phyloP scores from a whole-genome alignment of 169 alveolate species.

The Amoebophrya sp. region DNA sequence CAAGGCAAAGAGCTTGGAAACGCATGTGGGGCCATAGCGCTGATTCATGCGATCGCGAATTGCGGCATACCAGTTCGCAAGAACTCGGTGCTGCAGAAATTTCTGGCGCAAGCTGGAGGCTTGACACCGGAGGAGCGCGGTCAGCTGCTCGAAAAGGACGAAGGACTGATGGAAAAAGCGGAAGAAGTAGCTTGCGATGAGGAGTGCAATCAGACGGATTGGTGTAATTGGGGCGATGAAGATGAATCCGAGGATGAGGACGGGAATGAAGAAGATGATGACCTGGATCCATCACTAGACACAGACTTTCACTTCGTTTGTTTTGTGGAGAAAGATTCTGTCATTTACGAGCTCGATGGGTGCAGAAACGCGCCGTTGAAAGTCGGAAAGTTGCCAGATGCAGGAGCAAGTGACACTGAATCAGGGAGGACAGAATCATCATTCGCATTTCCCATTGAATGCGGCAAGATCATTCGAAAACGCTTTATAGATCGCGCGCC shows the following conservation, averaged over 20 bases:
- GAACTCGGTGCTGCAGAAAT: not conserved
- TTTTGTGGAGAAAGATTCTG: not conserved
- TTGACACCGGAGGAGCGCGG: conserved; percentile 4
- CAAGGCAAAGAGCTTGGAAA: not conserved
- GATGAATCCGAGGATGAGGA: not conserved
- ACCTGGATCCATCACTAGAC: not conserved
- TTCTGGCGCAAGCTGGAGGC: not conserved
- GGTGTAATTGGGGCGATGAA: not conserved
- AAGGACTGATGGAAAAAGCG: not conserved
- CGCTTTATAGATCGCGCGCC: not conserved
- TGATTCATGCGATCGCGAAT: not conserved
- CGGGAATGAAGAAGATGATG: not conserved
- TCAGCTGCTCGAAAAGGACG: not conserved
- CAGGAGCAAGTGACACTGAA: too few species aligned
- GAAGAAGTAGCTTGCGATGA: not conserved
- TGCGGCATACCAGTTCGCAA: not conserved
- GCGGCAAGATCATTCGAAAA: not conserved
- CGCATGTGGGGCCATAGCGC: not conserved
- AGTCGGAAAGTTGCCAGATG: not conserved
- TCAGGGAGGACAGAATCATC: too few species aligned
- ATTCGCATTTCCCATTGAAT: not conserved
- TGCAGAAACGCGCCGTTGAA: not conserved
- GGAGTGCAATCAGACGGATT: not conserved
- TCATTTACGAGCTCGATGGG: not conserved
- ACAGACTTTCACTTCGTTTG: not conserved